Evolutionary conservation across 257 asterid genomes (phyloP), one percentile per base, ranked within the genome.

Genomic region (Ballota nigra): DNA sequence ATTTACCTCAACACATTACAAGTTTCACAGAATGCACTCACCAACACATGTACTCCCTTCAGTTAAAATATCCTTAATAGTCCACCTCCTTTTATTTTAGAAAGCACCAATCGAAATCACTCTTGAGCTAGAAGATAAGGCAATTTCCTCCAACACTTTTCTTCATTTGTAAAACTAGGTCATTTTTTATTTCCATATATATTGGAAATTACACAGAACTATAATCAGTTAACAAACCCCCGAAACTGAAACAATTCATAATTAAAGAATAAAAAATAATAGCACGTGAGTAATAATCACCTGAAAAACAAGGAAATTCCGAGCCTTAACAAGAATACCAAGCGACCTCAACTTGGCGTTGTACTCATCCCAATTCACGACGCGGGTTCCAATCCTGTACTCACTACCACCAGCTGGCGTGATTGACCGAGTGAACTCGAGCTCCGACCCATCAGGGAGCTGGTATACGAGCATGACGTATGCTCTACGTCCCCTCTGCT

Each of bases 251-350:
- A 5, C 38, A 26, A 5, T 18, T 23, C 11, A 22, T 24, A 0
- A 5, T 15, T 10, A 65, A 47, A 10, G 7, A n/a, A 5, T 16
- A 8, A 18, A 24, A 10, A 57, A 7, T 23, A 41, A 16, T 33
- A 51, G 24, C n/a, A 43, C 51, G 9, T 26, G 24, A 2, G 3
- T 16, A 19, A 20, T 3, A 72, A 63, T 58, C 31, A 91, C 98
- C 98, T 94, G 98, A 82, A 94, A 94, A 71, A 94, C 98, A 36
- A 94, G 90, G 85, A 94, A 94, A 88, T 94, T 94, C 33, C 98
- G 88, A 23, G 97, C 96, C 78, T 94, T 94, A 51, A 94, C 96
- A 4, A 94, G 96, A 64, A 94, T 94, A 12, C 97, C 97, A 36
- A 91, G 87, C 68, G 87, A 86, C 89, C 73, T 91, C 88, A 94